phyloP scores from a whole-genome alignment of 2,329 filamentous ascomycete genomes.

The Fusarium floridanum region DNA sequence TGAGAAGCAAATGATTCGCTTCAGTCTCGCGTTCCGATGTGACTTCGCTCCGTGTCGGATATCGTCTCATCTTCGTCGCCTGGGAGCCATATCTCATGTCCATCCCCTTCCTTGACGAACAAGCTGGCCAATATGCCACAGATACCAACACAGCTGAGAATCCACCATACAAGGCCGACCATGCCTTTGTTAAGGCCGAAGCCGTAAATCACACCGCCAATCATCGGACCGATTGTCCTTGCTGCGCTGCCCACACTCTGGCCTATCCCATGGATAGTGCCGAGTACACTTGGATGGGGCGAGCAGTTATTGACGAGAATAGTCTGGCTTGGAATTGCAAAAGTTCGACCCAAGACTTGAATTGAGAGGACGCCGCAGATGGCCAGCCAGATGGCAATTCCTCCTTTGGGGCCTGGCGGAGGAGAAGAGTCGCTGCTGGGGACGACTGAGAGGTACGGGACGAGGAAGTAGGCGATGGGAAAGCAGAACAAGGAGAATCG shows the following conservation, averaged over 20 bases:
- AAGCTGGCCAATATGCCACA: conserved; percentile 64
- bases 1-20: background rate
- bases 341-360: conserved; percentile 77
- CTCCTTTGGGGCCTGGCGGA: conserved; percentile 65
- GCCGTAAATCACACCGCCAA: conserved; percentile 73
- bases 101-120: conserved; percentile 71
- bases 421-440: conserved; percentile 49
- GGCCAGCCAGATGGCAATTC: conserved; percentile 72
- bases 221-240: conserved; percentile 70
- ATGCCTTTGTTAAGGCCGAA: conserved; percentile 67
- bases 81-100: conserved; percentile 74
- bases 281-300: conserved; percentile 62
- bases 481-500: conserved; percentile 55
- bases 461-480: conserved; percentile 74
- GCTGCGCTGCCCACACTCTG: conserved; percentile 71
- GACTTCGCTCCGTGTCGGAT: background rate
- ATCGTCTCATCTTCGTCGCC: conserved; percentile 64
- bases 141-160: conserved; percentile 62
- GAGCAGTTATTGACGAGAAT: conserved; percentile 64
- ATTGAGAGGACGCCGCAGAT: conserved; percentile 73
- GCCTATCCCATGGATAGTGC: conserved; percentile 63
- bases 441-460: conserved; percentile 73
- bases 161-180: conserved; percentile 72
- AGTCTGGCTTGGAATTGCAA: conserved; percentile 63
- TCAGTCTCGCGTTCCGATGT: background rate